Conservation (phyloP, 164 flowering plant genomes). For the Aristolochia contorta region DNA sequence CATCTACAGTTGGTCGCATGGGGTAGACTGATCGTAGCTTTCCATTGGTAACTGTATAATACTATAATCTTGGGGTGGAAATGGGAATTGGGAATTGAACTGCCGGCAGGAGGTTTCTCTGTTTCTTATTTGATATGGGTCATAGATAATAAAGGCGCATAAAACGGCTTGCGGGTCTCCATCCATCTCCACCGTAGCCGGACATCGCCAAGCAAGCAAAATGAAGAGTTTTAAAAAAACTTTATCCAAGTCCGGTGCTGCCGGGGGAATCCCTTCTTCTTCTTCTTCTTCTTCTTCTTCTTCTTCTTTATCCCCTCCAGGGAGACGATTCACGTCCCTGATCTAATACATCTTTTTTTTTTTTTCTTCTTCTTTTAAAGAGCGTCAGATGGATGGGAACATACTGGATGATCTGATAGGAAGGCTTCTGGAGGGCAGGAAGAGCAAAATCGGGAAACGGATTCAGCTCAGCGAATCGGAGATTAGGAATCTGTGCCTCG, state of each 20-base stretch:
- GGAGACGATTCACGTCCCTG: not conserved
- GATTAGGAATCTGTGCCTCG: constrained; percentile 43
- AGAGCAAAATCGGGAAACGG: constrained; percentile 26
- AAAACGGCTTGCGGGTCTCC: constrained; percentile 9
- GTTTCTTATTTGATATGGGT: no score
- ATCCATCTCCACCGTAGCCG: constrained; percentile 2
- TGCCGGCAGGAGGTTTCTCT: no score
- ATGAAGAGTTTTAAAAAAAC: not conserved
- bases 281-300: not conserved
- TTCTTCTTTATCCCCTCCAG: not conserved
- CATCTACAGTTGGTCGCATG: no score
- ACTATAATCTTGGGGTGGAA: no score
- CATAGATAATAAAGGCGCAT: constrained; percentile 7
- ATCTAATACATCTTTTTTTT: not conserved
- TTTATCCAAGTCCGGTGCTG: not conserved
- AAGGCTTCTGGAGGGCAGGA: constrained; percentile 39
- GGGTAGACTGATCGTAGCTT: no score
- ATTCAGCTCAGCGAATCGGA: constrained; percentile 29
- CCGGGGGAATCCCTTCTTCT: not conserved
- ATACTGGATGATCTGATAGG: constrained; percentile 32
- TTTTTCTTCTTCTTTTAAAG: not conserved
- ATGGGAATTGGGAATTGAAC: no score
- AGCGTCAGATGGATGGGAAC: constrained; percentile 27
- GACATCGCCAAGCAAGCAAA: not conserved
- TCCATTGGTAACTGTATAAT: no score